Percentiles rank a stretch among this genome's conserved stretches.
Evolutionary conservation across 2,329 filamentous ascomycete genomes (phyloP).

Genomic region (Sclerotinia borealis): DNA sequence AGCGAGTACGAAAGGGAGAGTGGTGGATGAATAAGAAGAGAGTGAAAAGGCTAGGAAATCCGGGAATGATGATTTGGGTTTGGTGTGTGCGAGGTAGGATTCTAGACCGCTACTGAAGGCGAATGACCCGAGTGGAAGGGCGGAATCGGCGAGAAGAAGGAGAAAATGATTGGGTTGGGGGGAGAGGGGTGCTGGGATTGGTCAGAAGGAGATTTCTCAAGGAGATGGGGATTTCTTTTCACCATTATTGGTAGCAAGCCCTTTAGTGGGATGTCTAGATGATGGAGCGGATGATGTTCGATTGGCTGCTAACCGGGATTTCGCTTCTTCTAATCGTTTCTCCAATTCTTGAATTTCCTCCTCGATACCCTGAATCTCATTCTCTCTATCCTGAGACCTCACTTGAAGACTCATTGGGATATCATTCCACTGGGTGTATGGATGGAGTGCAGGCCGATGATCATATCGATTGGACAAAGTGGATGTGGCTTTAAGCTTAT

Average conservation of each 20-base stretch:
- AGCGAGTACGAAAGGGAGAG: constrained; percentile 68
- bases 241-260: constrained; percentile 12
- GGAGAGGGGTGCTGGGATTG: constrained; percentile 19
- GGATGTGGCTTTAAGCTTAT: neutral
- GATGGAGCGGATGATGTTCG: constrained; percentile 24
- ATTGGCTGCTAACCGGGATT: constrained; percentile 37
- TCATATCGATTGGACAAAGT: neutral
- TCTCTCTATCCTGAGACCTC: neutral
- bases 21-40: constrained; percentile 63
- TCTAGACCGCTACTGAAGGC: constrained; percentile 79
- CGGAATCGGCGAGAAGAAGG: constrained; percentile 73
- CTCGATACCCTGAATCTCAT: constrained; percentile 27
- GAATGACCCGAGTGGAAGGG: constrained; percentile 78
- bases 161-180: constrained; percentile 52
- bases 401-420: constrained; percentile 7
- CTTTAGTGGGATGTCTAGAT: constrained; percentile 18
- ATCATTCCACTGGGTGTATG: neutral
- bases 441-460: neutral
- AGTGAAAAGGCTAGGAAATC: constrained; percentile 66
- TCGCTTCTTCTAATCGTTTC: constrained; percentile 36
- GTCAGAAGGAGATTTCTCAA: constrained; percentile 8
- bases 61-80: constrained; percentile 46
- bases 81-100: constrained; percentile 69
- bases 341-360: constrained; percentile 57
- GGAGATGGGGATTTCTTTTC: neutral